Evolutionary conservation across 1,284 basidiomycete species (phyloP).

Genomic region (Malassezia slooffiae): DNA sequence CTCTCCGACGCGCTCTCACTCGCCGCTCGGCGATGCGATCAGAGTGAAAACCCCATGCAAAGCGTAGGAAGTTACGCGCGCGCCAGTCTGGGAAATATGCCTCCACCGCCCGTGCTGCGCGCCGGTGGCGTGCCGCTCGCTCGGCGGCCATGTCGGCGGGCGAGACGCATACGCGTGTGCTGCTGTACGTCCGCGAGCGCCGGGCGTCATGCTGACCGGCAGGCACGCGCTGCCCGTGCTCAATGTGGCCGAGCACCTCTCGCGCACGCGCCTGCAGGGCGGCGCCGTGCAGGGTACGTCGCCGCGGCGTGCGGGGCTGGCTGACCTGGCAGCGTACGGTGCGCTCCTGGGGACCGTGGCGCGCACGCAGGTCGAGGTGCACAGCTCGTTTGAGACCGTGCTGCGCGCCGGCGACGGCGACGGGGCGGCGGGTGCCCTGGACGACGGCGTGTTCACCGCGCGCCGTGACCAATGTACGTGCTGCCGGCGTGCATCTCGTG

Average conservation of each 20-base stretch:
- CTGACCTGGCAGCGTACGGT: constrained; percentile 10
- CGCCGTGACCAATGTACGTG: constrained; percentile 6
- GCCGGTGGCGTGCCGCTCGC: too few relatives aligned
- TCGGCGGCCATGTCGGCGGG: too few relatives aligned
- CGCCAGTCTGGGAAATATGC: too few relatives aligned
- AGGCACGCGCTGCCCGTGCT: constrained; percentile 10
- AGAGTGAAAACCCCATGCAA: too few relatives aligned
- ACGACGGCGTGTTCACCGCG: background rate
- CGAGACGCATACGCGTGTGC: too few relatives aligned
- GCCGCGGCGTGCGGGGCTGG: too few relatives aligned
- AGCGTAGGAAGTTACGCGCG: too few relatives aligned
- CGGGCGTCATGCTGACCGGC: constrained; percentile 7
- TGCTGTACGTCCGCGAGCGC: background rate
- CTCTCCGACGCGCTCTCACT: too few relatives aligned
- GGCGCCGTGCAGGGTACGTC: constrained; percentile 20
- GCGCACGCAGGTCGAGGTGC: background rate
- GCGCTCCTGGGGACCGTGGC: background rate
- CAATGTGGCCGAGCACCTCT: constrained; percentile 3
- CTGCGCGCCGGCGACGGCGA: background rate
- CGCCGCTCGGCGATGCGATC: too few relatives aligned
- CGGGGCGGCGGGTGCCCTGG: too few relatives aligned
- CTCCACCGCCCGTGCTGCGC: too few relatives aligned
- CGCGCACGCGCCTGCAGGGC: constrained; percentile 53
- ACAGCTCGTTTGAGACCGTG: constrained; percentile 2
- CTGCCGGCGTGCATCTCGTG: too few relatives aligned